Percentiles rank a stretch among this genome's conserved stretches.
phyloP scores from a whole-genome alignment of 2,329 filamentous ascomycete species.

The Verticillium longisporum region DNA sequence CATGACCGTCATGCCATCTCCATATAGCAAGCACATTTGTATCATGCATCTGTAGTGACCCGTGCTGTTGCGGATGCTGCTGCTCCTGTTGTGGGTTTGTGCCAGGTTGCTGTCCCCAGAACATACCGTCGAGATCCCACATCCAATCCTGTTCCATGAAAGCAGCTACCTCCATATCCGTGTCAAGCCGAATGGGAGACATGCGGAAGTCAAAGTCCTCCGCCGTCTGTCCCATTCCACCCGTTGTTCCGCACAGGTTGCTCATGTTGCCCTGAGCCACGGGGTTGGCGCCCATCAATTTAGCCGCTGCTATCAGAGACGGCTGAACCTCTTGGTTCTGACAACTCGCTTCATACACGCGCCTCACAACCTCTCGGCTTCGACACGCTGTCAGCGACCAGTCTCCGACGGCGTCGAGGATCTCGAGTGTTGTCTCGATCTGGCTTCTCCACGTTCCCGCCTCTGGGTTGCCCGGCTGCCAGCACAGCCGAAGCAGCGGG shows the following conservation, averaged over 20 bases:
- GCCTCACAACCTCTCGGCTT: conserved; percentile 55
- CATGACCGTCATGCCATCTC: not conserved
- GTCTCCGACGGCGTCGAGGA: conserved; percentile 57
- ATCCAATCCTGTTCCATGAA: conserved; percentile 46
- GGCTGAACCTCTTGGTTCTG: conserved; percentile 24
- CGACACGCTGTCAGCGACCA: conserved; percentile 58
- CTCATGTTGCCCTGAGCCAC: conserved; percentile 20
- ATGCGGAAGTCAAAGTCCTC: conserved; percentile 33
- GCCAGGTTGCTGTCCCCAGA: conserved; percentile 33
- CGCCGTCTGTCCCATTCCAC: conserved; percentile 25
- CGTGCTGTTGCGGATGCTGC: not conserved
- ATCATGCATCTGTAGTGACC: conserved; percentile 12
- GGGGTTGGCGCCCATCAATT: conserved; percentile 14
- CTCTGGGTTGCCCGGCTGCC: conserved; percentile 47
- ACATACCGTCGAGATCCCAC: conserved; percentile 51
- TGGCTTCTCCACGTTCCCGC: conserved; percentile 47
- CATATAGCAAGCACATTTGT: conserved; percentile 14
- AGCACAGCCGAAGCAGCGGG: conserved; percentile 68
- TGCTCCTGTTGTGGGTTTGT: not conserved
- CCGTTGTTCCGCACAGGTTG: not conserved
- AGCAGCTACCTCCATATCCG: conserved; percentile 43
- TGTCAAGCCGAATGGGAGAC: conserved; percentile 44
- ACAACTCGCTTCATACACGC: conserved; percentile 53
- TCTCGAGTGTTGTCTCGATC: conserved; percentile 51
- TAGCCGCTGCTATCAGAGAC: conserved; percentile 16